These are phyloP conservation scores for Mycena epipterygia DNA, from an alignment of 768 basidiomycete genomes.

Conservation along the genomic window DNA sequence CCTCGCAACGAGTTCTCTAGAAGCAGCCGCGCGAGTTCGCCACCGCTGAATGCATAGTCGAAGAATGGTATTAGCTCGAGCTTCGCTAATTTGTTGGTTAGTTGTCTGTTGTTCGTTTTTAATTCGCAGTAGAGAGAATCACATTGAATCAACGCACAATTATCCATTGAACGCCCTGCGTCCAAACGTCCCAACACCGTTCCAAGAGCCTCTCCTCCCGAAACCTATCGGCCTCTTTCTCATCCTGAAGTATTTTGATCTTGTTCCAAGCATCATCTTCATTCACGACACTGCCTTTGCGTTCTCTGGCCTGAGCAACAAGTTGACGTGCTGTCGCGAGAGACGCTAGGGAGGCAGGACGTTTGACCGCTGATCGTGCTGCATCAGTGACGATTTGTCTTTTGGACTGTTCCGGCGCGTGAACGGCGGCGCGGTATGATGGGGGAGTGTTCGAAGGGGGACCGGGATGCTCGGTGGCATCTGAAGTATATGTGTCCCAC, in stretches of 20 bases:
- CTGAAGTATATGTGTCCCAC: constrained; percentile 29
- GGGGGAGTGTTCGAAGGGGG: constrained; percentile 59
- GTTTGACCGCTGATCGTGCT: constrained; percentile 21
- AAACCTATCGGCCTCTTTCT: constrained; percentile 79
- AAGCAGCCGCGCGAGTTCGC: constrained; percentile 58
- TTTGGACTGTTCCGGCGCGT: constrained; percentile 34
- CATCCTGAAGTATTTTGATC: constrained; percentile 77
- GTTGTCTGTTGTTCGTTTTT: constrained; percentile 68
- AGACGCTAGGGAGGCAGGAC: constrained; percentile 21
- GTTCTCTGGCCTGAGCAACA: constrained; percentile 52
- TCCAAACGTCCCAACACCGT: constrained; percentile 85
- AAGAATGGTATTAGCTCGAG: constrained; percentile 75
- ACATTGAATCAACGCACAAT: constrained; percentile 62
- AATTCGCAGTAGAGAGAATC: constrained; percentile 22
- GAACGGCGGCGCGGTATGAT: constrained; percentile 61
- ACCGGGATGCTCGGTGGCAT: constrained; percentile 51
- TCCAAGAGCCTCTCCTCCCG: constrained; percentile 73
- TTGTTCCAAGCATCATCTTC: constrained; percentile 86
- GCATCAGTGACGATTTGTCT: constrained; percentile 34
- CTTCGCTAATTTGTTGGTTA: constrained; percentile 74
- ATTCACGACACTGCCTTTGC: constrained; percentile 66
- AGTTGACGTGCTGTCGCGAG: constrained; percentile 45
- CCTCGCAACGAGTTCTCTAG: constrained; percentile 55
- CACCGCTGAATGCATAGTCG: constrained; percentile 73
- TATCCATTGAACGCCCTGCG: constrained; percentile 78